Percentiles rank a stretch among this genome's conserved stretches.
phyloP scores from a whole-genome alignment of 371 early-diverging fungal species.

The Choanephora cucurbitarum region DNA sequence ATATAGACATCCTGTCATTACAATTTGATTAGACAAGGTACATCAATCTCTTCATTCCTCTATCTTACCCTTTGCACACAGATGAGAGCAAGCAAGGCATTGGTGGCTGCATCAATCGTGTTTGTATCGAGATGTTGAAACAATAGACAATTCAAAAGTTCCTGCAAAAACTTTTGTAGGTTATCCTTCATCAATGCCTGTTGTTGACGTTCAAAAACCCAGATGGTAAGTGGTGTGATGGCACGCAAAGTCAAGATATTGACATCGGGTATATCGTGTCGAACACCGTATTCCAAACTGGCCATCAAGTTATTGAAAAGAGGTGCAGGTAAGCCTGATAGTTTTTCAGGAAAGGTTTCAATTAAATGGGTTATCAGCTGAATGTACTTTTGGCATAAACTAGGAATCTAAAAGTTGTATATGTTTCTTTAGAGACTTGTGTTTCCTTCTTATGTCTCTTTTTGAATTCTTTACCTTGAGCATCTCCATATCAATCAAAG shows the following conservation, averaged over 20 bases:
- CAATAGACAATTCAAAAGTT: slow-evolving; percentile 54
- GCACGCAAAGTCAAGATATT: slow-evolving; percentile 66
- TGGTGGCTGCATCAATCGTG: slow-evolving; percentile 61
- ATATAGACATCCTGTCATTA: slow-evolving; percentile 42
- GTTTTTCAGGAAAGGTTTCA: slow-evolving; percentile 68
- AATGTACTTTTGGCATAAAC: slow-evolving; percentile 69
- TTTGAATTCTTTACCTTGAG: slow-evolving; percentile 62
- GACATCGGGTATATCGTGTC: slow-evolving; percentile 60
- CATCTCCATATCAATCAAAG: slow-evolving; percentile 74
- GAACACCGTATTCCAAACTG: slow-evolving; percentile 69
- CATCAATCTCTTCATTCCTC: neutral
- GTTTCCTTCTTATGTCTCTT: too few relatives aligned
- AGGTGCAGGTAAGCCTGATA: slow-evolving; percentile 55
- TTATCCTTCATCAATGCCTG: slow-evolving; percentile 44
- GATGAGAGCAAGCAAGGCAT: slow-evolving; percentile 60
- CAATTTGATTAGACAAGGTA: too few relatives aligned
- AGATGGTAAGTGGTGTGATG: slow-evolving; percentile 59
- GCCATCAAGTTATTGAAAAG: slow-evolving; percentile 63
- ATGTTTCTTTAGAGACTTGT: neutral
- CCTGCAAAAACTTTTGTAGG: slow-evolving; percentile 55
- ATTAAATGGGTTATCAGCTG: slow-evolving; percentile 66
- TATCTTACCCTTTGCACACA: slow-evolving; percentile 53
- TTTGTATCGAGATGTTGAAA: slow-evolving; percentile 65
- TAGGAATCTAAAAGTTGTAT: slow-evolving; percentile 56
- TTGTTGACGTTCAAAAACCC: slow-evolving; percentile 44